phyloP scores from a whole-genome alignment of 805 yeast species.

The Starmera amethionina region DNA sequence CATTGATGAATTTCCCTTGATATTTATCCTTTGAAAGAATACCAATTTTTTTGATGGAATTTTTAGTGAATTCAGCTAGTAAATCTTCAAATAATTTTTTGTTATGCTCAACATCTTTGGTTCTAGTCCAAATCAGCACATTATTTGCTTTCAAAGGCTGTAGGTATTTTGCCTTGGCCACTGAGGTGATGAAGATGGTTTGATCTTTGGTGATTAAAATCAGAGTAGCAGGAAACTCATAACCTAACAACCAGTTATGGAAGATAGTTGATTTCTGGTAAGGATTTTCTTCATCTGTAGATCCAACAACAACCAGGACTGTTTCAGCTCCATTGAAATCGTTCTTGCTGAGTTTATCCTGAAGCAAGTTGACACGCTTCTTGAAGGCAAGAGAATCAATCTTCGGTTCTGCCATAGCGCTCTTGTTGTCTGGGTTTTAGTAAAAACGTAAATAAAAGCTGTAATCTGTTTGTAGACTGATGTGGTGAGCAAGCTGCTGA shows the following conservation, averaged over 20 bases:
- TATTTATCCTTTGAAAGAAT: slow-evolving; percentile 65
- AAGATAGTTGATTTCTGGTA: slow-evolving; percentile 79
- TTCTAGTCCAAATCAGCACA: slow-evolving; percentile 58
- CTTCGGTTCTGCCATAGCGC: slow-evolving; percentile 45
- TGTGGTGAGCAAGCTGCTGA: too few relatives aligned
- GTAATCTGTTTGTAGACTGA: too few relatives aligned
- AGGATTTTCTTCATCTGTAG: slow-evolving; percentile 80
- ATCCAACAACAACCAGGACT: slow-evolving; percentile 66
- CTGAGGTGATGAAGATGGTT: slow-evolving; percentile 62
- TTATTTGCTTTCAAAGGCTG: slow-evolving; percentile 41
- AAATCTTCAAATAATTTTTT: slow-evolving; percentile 53
- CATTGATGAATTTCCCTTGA: slow-evolving; percentile 76
- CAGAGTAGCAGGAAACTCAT: slow-evolving; percentile 91
- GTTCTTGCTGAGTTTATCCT: slow-evolving; percentile 18
- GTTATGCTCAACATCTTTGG: slow-evolving; percentile 74
- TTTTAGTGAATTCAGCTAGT: slow-evolving; percentile 30
- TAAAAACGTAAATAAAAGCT: too few relatives aligned
- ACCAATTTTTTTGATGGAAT: slow-evolving; percentile 41
- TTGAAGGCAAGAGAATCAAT: slow-evolving; percentile 45
- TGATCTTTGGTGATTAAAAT: slow-evolving; percentile 53
- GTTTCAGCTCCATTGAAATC: slow-evolving; percentile 36
- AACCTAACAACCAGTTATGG: slow-evolving; percentile 88
- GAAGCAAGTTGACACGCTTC: slow-evolving; percentile 37
- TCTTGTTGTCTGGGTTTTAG: background rate
- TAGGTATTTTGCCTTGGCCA: slow-evolving; percentile 77